Conservation (phyloP, 345 rosid species). For the Lumnitzera littorea region DNA sequence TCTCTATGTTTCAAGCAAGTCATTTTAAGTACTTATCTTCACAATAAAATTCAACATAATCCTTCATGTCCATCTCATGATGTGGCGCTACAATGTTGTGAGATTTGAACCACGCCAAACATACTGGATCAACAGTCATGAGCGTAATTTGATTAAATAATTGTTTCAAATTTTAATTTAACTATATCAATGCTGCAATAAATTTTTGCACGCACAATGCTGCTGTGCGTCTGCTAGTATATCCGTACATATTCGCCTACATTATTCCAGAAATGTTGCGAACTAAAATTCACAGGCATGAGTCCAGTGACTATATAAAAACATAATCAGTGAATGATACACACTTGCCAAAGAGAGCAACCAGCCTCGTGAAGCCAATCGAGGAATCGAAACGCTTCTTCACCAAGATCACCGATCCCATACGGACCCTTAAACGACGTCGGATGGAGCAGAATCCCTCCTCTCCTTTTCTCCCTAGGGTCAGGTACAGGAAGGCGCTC, state of each 20-base stretch:
- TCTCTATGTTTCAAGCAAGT: no score
- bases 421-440: constrained; percentile 74
- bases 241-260: no score
- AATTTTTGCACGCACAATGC: not conserved
- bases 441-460: constrained; percentile 88
- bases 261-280: no score
- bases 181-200: not conserved
- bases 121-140: not conserved
- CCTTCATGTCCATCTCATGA: no score
- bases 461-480: constrained; percentile 44
- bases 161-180: no score
- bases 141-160: no score
- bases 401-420: constrained; percentile 89
- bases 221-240: not conserved
- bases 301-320: no score
- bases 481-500: constrained; percentile 47
- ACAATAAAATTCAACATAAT: no score
- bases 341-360: constrained; percentile 92
- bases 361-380: constrained; percentile 88
- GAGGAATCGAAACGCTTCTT: constrained; percentile 61
- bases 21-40: no score
- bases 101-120: not conserved
- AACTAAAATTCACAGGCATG: no score
- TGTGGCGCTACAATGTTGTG: no score
- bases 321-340: not conserved